phyloP scores from a whole-genome alignment of 2,329 filamentous ascomycete species.

The Arachnopeziza araneosa region DNA sequence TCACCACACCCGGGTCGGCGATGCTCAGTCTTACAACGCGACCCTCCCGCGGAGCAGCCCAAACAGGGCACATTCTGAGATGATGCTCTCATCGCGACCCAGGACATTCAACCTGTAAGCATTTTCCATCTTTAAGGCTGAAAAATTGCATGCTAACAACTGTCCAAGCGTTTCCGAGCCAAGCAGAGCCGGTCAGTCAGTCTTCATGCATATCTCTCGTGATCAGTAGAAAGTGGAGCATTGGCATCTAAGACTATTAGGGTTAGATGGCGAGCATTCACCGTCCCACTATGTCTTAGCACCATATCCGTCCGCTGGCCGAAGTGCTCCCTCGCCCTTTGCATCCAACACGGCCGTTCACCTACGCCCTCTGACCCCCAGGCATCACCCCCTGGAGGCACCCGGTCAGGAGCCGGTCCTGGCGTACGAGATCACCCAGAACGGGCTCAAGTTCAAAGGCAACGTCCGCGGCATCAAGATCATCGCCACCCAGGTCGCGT shows the following conservation, averaged over 20 bases:
- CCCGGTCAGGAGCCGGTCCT: neutral
- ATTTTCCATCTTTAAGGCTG: neutral
- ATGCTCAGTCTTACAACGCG: neutral
- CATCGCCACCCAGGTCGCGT: constrained; percentile 1
- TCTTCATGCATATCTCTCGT: constrained; percentile 1
- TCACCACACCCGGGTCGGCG: neutral
- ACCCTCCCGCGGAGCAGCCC: neutral
- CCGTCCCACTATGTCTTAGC: neutral
- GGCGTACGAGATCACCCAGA: constrained; percentile 2
- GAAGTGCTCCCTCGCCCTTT: neutral
- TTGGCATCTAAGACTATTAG: neutral
- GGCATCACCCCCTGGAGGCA: neutral
- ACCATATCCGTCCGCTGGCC: neutral
- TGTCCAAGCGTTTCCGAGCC: neutral
- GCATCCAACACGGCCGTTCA: neutral
- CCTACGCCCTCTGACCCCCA: neutral
- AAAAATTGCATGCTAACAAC: neutral
- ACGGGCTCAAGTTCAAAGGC: constrained; percentile 4
- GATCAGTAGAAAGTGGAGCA: neutral
- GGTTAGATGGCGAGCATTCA: neutral
- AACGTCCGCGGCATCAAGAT: constrained; percentile 2
- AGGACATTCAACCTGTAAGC: neutral
- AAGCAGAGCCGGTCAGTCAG: constrained; percentile 5
- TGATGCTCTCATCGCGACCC: neutral
- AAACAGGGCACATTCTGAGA: neutral